These are phyloP conservation scores for Phytophthora pini DNA, from an alignment of 352 stramenopile species.

Conservation along the genomic window DNA sequence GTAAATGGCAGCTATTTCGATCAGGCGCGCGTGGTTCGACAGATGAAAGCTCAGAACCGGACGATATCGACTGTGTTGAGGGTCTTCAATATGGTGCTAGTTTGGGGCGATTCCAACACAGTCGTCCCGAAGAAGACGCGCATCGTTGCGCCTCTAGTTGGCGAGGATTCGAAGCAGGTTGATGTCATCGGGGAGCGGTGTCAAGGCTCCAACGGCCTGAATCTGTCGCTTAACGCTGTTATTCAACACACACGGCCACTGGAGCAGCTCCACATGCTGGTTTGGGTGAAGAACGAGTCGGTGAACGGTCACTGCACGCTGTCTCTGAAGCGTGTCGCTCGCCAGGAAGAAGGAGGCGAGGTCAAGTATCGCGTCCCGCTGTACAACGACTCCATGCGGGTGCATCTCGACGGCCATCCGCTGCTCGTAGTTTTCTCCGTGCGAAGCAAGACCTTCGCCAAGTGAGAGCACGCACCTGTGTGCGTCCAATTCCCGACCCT, in stretches of 20 bases:
- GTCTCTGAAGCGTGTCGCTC: conserved; percentile 80
- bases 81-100: conserved; percentile 81
- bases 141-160: conserved; percentile 75
- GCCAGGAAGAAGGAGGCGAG: conserved; percentile 67
- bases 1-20: conserved; percentile 79
- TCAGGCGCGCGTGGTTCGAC: conserved; percentile 70
- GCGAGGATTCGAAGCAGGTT: conserved; percentile 80
- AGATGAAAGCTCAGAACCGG: conserved; percentile 60
- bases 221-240: conserved; percentile 76
- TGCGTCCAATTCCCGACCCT: conserved; percentile 30
- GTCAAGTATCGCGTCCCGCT: conserved; percentile 82
- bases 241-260: conserved; percentile 75
- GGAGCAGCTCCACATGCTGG: conserved; percentile 84
- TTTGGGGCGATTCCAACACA: conserved; percentile 64
- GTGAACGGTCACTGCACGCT: conserved; percentile 84
- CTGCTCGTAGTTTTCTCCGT: conserved; percentile 81
- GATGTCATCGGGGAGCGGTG: conserved; percentile 79
- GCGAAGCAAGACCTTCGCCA: conserved; percentile 85
- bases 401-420: conserved; percentile 75
- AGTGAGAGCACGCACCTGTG: conserved; percentile 48
- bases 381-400: conserved; percentile 81
- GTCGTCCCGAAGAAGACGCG: conserved; percentile 85
- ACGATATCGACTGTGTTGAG: conserved; percentile 73
- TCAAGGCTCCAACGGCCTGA: conserved; percentile 55
- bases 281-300: conserved; percentile 84